Base-by-base conservation (phyloP, 441 rosid species). In the Erodium chrysanthum region DNA sequence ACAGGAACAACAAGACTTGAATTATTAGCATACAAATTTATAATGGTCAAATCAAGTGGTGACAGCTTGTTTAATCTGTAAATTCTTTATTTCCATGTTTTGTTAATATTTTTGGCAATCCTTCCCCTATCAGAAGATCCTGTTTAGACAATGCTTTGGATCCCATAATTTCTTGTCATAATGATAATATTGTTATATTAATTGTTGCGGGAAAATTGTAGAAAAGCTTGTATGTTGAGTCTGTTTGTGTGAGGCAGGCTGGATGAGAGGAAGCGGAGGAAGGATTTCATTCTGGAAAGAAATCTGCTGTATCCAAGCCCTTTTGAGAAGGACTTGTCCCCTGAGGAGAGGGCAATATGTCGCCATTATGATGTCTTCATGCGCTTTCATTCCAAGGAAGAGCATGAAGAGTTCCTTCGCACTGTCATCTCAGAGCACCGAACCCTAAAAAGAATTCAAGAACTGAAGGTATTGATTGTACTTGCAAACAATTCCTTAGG, bases 351-450 rank as follows among this genome's bases (percentile, higher is more conserved):
- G 74, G 77, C 81, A 7, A 68, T 85, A 21, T 89, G 96, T 52
- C 84, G 84, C 68, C 90, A 73, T 12, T 88, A 88, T 7, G 96
- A 94, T 63, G 83, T 85, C 71, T 86, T 84, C 81, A 93, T 93
- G 97, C 90, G 93, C 60, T 89, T 91, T 70, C 97, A 85, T 79
- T 85, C 93, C 4, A 94, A 94, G 80, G 96, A 91, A 75, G 97
- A 91, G 78, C 93, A 94, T n/a, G 90, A 88, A 0, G 97, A 88
- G 44, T 77, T 94, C 80, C 88, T 94, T 77, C 86, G 82, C 72
- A 84, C 81, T 60, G 85, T 89, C 59, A 71, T 89, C 7, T 64
- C 81, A 8, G 96, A 91, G 84, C 87, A 84, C 72, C 86, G 94
- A 64, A 84, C 85, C 69, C 74, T 80, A 79, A 89, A 81, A 77